phyloP scores from a whole-genome alignment of 1,284 basidiomycete species.

The Wallemia ichthyophaga region DNA sequence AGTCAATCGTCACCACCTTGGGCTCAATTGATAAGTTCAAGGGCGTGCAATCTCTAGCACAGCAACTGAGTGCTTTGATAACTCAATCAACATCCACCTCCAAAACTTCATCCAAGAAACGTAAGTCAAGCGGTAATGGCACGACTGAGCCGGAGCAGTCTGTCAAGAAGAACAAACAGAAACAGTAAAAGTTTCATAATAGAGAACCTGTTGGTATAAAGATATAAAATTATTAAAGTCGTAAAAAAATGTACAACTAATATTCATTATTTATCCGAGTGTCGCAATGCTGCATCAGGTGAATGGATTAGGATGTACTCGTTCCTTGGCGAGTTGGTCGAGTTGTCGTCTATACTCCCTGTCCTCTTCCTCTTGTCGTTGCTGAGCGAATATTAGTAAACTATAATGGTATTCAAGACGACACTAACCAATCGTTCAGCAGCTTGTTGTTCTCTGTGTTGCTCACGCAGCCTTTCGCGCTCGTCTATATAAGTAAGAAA shows the following conservation, averaged over 20 bases:
- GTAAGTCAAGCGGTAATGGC: neutral
- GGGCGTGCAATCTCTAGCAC: neutral
- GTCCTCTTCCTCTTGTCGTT: neutral
- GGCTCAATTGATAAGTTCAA: neutral
- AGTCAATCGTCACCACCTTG: slow-evolving; percentile 2
- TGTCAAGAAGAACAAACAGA: neutral
- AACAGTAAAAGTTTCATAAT: neutral
- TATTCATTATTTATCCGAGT: neutral
- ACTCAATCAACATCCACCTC: neutral
- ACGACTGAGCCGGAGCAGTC: neutral
- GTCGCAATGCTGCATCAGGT: neutral
- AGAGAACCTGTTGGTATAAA: too few species aligned
- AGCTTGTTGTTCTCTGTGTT: neutral
- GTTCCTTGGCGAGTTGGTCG: neutral
- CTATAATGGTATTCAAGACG: neutral
- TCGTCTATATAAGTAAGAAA: neutral
- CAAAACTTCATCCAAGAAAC: neutral
- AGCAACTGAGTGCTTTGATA: neutral
- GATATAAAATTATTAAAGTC: too few species aligned
- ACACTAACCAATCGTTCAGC: neutral
- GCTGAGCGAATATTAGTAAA: neutral
- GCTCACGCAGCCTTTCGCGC: neutral
- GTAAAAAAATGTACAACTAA: neutral
- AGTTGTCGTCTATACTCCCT: neutral
- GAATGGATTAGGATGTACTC: neutral